These are phyloP conservation scores for Ceriops decandra DNA, from an alignment of 345 rosid genomes.

Conservation along the genomic window DNA sequence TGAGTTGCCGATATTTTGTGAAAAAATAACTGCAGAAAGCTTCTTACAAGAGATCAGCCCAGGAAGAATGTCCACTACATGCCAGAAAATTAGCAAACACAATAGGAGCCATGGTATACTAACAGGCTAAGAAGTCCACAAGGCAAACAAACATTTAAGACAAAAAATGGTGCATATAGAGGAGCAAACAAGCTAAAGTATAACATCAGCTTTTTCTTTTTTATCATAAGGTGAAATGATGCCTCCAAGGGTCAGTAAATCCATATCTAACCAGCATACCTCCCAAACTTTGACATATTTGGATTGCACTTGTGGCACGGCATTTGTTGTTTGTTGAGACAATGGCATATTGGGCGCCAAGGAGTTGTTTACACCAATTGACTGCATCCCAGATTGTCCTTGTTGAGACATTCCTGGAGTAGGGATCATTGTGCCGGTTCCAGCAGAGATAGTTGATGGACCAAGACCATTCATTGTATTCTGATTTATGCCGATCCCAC, in stretches of 20 bases:
- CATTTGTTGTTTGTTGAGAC: slow-evolving; percentile 66
- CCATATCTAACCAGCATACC: slow-evolving; percentile 42
- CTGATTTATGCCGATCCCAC: slow-evolving; percentile 70
- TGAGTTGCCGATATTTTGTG: too few relatives aligned
- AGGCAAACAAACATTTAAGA: too few relatives aligned
- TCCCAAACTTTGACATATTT: slow-evolving; percentile 97
- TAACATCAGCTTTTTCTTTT: neutral
- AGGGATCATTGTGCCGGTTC: slow-evolving; percentile 76
- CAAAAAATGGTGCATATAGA: neutral
- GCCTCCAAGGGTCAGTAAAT: neutral
- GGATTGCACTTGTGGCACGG: slow-evolving; percentile 67
- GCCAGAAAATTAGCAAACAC: too few relatives aligned
- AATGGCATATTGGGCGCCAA: slow-evolving; percentile 63
- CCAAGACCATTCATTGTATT: slow-evolving; percentile 71
- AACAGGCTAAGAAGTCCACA: too few relatives aligned
- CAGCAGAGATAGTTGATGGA: slow-evolving; percentile 63
- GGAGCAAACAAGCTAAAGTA: neutral
- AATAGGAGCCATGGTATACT: too few relatives aligned
- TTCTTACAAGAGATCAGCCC: too few relatives aligned
- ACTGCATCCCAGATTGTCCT: slow-evolving; percentile 60
- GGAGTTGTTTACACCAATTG: slow-evolving; percentile 55
- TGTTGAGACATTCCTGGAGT: slow-evolving; percentile 87
- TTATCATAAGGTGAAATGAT: neutral
- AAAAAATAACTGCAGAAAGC: too few relatives aligned
- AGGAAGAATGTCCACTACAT: too few relatives aligned